Evolutionary conservation across 2,329 filamentous ascomycete species (phyloP).

Genomic region (Cadophora luteo-olivacea): DNA sequence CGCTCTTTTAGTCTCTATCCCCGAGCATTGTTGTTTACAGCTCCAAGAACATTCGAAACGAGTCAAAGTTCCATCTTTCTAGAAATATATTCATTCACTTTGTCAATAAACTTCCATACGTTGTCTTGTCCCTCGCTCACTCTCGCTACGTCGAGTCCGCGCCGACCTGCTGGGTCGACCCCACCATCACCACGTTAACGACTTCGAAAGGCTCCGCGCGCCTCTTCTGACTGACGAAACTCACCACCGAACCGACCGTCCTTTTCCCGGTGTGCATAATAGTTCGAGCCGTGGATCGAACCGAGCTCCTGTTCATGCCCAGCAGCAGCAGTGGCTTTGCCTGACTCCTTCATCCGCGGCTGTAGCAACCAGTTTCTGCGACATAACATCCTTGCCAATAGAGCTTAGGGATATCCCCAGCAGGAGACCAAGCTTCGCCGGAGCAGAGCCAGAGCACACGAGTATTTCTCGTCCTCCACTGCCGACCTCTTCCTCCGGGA

Average conservation of each 20-base stretch:
- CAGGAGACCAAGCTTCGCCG: constrained; percentile 15
- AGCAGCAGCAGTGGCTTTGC: not conserved
- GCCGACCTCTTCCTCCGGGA: constrained; percentile 9
- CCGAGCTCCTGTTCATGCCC: constrained; percentile 19
- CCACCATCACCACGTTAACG: constrained; percentile 39
- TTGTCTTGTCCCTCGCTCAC: not conserved
- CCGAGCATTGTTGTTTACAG: constrained; percentile 9
- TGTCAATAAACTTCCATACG: constrained; percentile 9
- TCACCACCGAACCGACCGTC: not conserved
- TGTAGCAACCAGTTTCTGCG: constrained; percentile 23
- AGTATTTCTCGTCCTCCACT: constrained; percentile 14
- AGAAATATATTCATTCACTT: constrained; percentile 5
- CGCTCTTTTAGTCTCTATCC: not conserved
- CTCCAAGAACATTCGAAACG: not conserved
- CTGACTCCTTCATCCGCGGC: constrained; percentile 7
- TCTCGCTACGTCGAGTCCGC: constrained; percentile 13
- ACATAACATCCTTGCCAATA: constrained; percentile 25
- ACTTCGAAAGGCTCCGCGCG: constrained; percentile 22
- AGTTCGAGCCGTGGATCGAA: constrained; percentile 8
- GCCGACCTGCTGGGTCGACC: constrained; percentile 28
- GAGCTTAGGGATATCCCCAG: constrained; percentile 22
- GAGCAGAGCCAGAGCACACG: constrained; percentile 5
- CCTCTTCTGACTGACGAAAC: constrained; percentile 19
- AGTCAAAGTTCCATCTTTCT: not conserved
- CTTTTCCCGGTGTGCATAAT: not conserved